phyloP scores from a whole-genome alignment of 192 early-diverging fungal genomes.

The Geranomyces michiganensis region DNA sequence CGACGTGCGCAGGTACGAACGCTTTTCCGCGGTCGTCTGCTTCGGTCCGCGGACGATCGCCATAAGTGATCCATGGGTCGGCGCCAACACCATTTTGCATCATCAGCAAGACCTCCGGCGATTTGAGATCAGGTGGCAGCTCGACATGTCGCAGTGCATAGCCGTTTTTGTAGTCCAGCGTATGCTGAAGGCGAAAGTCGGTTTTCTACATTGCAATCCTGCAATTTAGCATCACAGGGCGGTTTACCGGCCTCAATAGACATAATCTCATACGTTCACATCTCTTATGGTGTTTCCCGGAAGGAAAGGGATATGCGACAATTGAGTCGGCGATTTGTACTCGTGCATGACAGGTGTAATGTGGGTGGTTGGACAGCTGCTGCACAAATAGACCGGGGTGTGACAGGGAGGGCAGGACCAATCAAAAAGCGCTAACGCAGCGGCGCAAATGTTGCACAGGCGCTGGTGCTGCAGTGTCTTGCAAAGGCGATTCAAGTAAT shows the following conservation, averaged over 20 bases:
- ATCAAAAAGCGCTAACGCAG: too few species aligned
- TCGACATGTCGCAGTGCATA: slow-evolving; percentile 53
- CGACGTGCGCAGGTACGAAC: slow-evolving; percentile 63
- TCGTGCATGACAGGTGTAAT: slow-evolving; percentile 8
- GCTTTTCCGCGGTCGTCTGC: slow-evolving; percentile 6
- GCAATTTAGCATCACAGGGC: too few species aligned
- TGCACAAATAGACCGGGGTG: too few species aligned
- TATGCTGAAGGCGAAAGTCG: slow-evolving; percentile 57
- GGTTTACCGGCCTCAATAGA: too few species aligned
- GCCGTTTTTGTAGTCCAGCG: slow-evolving; percentile 60
- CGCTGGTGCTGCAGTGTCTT: too few species aligned
- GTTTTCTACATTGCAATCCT: slow-evolving; percentile 44
- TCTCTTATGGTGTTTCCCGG: slow-evolving; percentile 60
- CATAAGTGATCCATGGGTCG: slow-evolving; percentile 53
- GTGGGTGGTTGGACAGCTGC: too few species aligned
- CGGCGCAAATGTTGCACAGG: too few species aligned
- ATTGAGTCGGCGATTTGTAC: slow-evolving; percentile 9
- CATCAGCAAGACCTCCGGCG: slow-evolving; percentile 41
- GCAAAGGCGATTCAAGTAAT: too few species aligned
- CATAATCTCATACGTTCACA: slow-evolving; percentile 49
- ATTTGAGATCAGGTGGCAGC: slow-evolving; percentile 28
- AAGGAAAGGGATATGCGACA: slow-evolving; percentile 54
- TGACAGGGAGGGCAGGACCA: too few species aligned
- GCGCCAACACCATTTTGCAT: slow-evolving; percentile 23
- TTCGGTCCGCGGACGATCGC: not conserved